These are phyloP conservation scores for Kernera saxatilis DNA, from an alignment of 345 rosid genomes.

Conservation along the genomic window DNA sequence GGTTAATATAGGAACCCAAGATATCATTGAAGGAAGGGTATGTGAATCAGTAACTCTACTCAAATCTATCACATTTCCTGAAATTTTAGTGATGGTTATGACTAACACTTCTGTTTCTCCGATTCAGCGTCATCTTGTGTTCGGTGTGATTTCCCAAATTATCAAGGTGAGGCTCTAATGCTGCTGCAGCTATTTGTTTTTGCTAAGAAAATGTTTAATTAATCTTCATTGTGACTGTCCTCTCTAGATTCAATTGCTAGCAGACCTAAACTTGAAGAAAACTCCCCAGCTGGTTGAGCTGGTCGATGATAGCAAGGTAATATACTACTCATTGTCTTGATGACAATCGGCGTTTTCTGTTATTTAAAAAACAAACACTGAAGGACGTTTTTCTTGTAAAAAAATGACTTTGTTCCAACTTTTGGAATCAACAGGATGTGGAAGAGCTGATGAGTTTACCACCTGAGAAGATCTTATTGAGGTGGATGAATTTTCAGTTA, in stretches of 20 bases:
- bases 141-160: constrained; percentile 92
- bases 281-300: constrained; percentile 92
- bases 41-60: constrained; percentile 11
- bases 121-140: constrained; percentile 92
- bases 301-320: constrained; percentile 84
- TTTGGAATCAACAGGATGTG: constrained; percentile 58
- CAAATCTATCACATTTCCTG: not conserved
- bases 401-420: not conserved
- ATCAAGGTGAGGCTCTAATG: constrained; percentile 57
- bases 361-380: not conserved
- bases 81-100: not conserved
- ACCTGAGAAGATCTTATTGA: constrained; percentile 89
- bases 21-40: constrained; percentile 98
- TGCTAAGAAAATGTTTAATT: not conserved
- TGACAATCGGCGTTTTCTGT: not conserved
- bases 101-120: constrained; percentile 14
- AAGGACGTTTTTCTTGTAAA: not conserved
- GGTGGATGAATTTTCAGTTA: constrained; percentile 98
- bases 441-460: constrained; percentile 99
- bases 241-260: constrained; percentile 85
- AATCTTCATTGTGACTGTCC: constrained; percentile 17
- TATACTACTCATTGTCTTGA: not conserved
- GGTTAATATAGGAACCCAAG: constrained; percentile 93
- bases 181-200: not conserved
- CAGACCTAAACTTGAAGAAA: constrained; percentile 96